Base-by-base conservation (phyloP, 345 rosid species). In the Lepidium sativum region DNA sequence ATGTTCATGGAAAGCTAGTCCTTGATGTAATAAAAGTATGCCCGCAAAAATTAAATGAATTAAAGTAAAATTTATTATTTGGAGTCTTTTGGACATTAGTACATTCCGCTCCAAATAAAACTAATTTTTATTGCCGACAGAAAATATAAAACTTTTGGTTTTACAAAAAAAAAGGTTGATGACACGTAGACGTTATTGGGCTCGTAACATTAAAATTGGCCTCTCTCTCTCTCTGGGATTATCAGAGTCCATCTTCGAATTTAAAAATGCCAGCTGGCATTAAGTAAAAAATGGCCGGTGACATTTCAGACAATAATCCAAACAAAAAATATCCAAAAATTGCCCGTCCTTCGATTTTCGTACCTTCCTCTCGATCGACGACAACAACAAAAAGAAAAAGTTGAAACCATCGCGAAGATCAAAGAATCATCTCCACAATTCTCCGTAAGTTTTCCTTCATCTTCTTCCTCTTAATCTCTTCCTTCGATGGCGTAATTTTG, bases 241-340 rank as follows among this genome's bases (percentile, higher is more conserved):
- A 6, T 13, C 17, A 44, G 7, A 44, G 7, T 50, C n/a, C 48
- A 29, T 27, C 47, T 65, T 13, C 21, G 11, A 54, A 27, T 5
- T 7, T 1, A 15, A 35, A 42, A 58, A 29, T 39, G 54, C 58
- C 72, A 68, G 73, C 73, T 68, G 73, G 52, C 66, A 50, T 38
- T 38, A 4, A 27, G 12, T 23, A 6, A 33, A 44, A 45, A 27
- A 27, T 5, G 31, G 41, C 50, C 33, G 17, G 37, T 17, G 32
- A 41, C 16, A 4, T 25, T 9, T 13, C 35, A 54, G 12, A 27
- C 54, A 32, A 35, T 33, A 55, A 0, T 34, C 44, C 58, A 47
- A 49, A 34, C 32, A 1, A 5, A 23, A 67, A 2, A 25, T 45
- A 23, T 23, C 44, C 47, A 67, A 66, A 39, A 41, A 1, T 21